Conservation (phyloP, 352 stramenopile species). For the Halophytophthora batemanensis region DNA sequence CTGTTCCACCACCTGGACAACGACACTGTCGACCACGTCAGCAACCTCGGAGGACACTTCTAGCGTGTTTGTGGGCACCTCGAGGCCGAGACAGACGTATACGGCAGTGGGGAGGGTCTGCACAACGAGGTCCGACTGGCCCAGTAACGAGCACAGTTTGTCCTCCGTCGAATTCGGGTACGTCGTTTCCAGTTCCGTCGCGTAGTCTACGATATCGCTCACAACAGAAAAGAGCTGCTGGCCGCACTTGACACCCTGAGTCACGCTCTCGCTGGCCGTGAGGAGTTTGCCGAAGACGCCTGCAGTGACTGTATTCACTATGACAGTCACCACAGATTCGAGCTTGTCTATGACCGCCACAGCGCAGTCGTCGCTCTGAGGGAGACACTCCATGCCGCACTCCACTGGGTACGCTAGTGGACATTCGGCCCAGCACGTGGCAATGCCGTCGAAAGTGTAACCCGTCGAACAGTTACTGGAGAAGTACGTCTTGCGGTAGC, state of each 20-base stretch:
- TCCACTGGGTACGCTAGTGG: constrained; percentile 67
- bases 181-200: constrained; percentile 23
- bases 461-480: constrained; percentile 29
- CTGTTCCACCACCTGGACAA: constrained; percentile 32
- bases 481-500: constrained; percentile 50
- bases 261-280: constrained; percentile 32
- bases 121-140: constrained; percentile 53
- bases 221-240: constrained; percentile 41
- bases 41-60: constrained; percentile 33
- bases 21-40: constrained; percentile 29
- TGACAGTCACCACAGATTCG: constrained; percentile 39
- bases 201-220: constrained; percentile 36
- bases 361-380: constrained; percentile 57
- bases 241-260: constrained; percentile 49
- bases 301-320: constrained; percentile 41
- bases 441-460: constrained; percentile 53
- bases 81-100: constrained; percentile 43
- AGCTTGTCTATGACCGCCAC: constrained; percentile 45
- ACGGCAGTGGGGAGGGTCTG: constrained; percentile 47
- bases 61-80: constrained; percentile 22
- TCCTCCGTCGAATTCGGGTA: constrained; percentile 44
- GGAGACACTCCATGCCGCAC: constrained; percentile 70
- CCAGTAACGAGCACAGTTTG: constrained; percentile 42
- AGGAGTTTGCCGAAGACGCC: constrained; percentile 54
- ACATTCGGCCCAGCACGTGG: constrained; percentile 70